phyloP scores from a whole-genome alignment of 768 basidiomycete genomes.

The Podaxis sp. region DNA sequence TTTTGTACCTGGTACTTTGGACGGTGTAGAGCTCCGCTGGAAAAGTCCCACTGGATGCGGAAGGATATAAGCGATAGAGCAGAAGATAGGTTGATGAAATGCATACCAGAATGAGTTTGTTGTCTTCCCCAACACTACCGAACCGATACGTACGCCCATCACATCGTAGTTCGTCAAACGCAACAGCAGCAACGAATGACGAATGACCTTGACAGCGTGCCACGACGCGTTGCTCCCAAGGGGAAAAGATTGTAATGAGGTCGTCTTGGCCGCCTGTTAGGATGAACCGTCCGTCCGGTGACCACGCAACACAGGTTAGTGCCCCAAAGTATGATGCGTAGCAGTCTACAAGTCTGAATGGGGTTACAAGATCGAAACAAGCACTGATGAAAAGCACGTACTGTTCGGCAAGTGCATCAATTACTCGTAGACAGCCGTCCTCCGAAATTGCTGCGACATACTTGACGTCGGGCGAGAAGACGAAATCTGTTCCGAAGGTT shows the following conservation, averaged over 20 bases:
- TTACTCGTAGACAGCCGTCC: slow-evolving; percentile 86
- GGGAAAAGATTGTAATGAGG: slow-evolving; percentile 89
- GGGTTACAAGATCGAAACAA: neutral
- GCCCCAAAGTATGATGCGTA: slow-evolving; percentile 95
- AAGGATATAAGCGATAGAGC: slow-evolving; percentile 7
- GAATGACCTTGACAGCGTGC: slow-evolving; percentile 97
- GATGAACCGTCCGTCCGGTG: slow-evolving; percentile 92
- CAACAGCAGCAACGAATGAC: slow-evolving; percentile 85
- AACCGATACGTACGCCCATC: slow-evolving; percentile 92
- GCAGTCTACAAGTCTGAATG: slow-evolving; percentile 78
- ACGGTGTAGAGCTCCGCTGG: slow-evolving; percentile 83
- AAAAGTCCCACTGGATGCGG: slow-evolving; percentile 82
- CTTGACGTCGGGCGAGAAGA: slow-evolving; percentile 91
- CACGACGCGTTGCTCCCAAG: slow-evolving; percentile 90
- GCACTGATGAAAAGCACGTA: slow-evolving; percentile 28
- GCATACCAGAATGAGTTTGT: slow-evolving; percentile 83
- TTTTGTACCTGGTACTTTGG: slow-evolving; percentile 63
- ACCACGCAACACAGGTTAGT: slow-evolving; percentile 89
- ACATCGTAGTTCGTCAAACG: slow-evolving; percentile 86
- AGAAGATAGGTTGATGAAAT: neutral
- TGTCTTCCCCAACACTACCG: slow-evolving; percentile 95
- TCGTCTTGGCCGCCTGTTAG: slow-evolving; percentile 97
- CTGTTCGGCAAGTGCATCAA: slow-evolving; percentile 87
- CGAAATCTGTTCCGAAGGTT: slow-evolving; percentile 55
- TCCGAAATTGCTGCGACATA: slow-evolving; percentile 88